phyloP scores from a whole-genome alignment of 2,329 filamentous ascomycete species.

The Dryadomyces quercivorus region DNA sequence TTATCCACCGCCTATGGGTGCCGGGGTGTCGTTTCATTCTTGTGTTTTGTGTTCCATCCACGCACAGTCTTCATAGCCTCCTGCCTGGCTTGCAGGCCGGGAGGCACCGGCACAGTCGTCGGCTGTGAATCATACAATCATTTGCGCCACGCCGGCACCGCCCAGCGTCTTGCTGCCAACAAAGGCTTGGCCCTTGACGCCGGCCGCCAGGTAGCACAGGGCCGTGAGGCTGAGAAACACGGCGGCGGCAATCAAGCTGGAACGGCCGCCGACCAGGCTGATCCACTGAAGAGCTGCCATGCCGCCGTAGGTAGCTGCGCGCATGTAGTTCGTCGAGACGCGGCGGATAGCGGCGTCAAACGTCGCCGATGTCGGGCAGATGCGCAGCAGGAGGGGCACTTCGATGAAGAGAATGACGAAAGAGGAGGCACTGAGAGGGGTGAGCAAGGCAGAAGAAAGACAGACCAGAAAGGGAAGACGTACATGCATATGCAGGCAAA shows the following conservation, averaged over 20 bases:
- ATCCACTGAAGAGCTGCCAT: slow-evolving; percentile 82
- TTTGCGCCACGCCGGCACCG: slow-evolving; percentile 86
- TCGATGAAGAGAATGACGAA: slow-evolving; percentile 76
- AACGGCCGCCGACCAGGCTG: slow-evolving; percentile 52
- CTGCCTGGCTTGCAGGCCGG: neutral
- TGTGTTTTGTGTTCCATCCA: neutral
- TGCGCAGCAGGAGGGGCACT: slow-evolving; percentile 86
- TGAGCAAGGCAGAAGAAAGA: neutral
- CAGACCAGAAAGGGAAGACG: slow-evolving; percentile 15
- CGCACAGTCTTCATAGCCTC: neutral
- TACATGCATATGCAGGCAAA: slow-evolving; percentile 44
- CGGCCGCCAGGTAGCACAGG: slow-evolving; percentile 70
- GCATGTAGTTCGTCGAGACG: slow-evolving; percentile 95
- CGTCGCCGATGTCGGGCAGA: slow-evolving; percentile 83
- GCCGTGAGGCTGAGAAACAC: slow-evolving; percentile 67
- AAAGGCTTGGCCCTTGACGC: slow-evolving; percentile 72
- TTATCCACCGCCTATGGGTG: neutral
- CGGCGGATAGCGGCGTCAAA: slow-evolving; percentile 86
- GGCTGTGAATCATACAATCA: slow-evolving; percentile 65
- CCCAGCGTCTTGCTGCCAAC: slow-evolving; percentile 92
- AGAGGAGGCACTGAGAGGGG: slow-evolving; percentile 43
- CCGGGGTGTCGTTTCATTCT: neutral
- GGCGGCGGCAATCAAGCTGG: slow-evolving; percentile 75
- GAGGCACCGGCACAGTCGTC: neutral
- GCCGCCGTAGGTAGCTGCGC: slow-evolving; percentile 69